Percentiles rank a stretch among this genome's conserved stretches.
Conservation (phyloP, 2,329 filamentous ascomycete species). For the Colletotrichum phormii region DNA sequence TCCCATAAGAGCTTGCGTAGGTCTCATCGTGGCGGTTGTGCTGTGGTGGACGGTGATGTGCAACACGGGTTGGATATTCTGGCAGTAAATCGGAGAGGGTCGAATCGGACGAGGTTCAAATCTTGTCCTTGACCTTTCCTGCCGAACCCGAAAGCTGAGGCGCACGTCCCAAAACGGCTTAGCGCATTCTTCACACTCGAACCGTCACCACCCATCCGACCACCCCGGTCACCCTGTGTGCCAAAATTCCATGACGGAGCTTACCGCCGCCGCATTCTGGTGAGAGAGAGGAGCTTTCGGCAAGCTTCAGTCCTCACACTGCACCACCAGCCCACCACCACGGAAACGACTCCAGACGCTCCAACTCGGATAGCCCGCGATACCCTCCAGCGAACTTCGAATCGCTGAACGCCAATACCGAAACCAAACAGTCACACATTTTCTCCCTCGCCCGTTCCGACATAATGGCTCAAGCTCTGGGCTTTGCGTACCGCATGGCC, state of each 20-base stretch:
- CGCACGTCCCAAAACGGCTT: slow-evolving; percentile 44
- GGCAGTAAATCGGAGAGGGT: slow-evolving; percentile 12
- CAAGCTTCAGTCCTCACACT: slow-evolving; percentile 29
- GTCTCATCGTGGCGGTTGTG: slow-evolving; percentile 51
- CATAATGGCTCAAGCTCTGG: slow-evolving; percentile 64
- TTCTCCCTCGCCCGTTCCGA: background rate
- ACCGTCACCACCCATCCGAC: slow-evolving; percentile 30
- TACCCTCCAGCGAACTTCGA: background rate
- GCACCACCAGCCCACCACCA: slow-evolving; percentile 13
- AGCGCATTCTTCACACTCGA: slow-evolving; percentile 39
- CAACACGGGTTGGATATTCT: slow-evolving; percentile 12
- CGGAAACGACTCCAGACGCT: background rate
- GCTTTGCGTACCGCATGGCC: slow-evolving; percentile 74
- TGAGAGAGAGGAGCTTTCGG: slow-evolving; percentile 35
- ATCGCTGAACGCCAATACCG: background rate
- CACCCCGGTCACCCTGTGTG: slow-evolving; percentile 24
- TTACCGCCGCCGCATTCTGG: slow-evolving; percentile 20
- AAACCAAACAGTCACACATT: background rate
- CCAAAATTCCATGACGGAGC: slow-evolving; percentile 37
- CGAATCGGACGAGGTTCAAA: slow-evolving; percentile 40
- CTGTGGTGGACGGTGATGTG: slow-evolving; percentile 32
- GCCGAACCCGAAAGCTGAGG: slow-evolving; percentile 36
- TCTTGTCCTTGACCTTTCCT: slow-evolving; percentile 44
- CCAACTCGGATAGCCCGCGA: slow-evolving; percentile 27
- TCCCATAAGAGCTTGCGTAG: slow-evolving; percentile 52